Conservation (phyloP, 73 alveolate genomes). For the Symbiodinium pilosum region DNA sequence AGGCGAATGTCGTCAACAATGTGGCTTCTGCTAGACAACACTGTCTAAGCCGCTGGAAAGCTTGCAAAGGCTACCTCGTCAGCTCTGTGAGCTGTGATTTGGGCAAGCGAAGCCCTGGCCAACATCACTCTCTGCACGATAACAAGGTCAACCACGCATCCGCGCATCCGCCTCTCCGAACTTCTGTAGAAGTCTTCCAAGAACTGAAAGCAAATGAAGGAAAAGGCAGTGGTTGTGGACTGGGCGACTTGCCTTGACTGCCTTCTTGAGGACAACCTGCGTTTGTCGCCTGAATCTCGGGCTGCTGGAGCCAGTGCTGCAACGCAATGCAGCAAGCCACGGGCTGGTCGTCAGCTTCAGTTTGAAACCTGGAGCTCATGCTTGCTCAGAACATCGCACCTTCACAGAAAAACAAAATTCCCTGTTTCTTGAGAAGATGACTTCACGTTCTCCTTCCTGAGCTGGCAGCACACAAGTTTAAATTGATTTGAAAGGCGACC, state of each 20-base stretch:
- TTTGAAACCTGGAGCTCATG: constrained; percentile 20
- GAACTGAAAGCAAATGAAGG: not conserved
- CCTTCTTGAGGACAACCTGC: constrained; percentile 59
- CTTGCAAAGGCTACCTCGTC: not conserved
- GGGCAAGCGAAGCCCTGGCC: constrained; percentile 50
- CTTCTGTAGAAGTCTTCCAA: constrained; percentile 49
- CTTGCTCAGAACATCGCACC: too few species aligned
- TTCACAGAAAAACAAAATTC: not conserved
- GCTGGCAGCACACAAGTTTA: not conserved
- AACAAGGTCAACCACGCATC: too few species aligned
- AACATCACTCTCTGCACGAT: too few species aligned
- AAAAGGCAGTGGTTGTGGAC: too few species aligned
- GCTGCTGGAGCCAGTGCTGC: not conserved
- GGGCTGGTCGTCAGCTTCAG: constrained; percentile 61
- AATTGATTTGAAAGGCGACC: too few species aligned
- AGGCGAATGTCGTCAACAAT: too few species aligned
- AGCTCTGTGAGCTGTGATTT: constrained; percentile 41
- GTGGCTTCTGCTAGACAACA: too few species aligned
- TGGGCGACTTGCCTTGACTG: constrained; percentile 36
- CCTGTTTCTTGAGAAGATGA: not conserved
- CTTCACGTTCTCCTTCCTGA: constrained; percentile 68
- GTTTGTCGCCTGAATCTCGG: constrained; percentile 31
- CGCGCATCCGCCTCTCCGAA: constrained; percentile 24
- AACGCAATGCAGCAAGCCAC: not conserved
- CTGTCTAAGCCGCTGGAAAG: too few species aligned